These are phyloP conservation scores for Plenodomus biglobosus DNA, from an alignment of 2,329 filamentous ascomycete genomes.

Conservation along the genomic window DNA sequence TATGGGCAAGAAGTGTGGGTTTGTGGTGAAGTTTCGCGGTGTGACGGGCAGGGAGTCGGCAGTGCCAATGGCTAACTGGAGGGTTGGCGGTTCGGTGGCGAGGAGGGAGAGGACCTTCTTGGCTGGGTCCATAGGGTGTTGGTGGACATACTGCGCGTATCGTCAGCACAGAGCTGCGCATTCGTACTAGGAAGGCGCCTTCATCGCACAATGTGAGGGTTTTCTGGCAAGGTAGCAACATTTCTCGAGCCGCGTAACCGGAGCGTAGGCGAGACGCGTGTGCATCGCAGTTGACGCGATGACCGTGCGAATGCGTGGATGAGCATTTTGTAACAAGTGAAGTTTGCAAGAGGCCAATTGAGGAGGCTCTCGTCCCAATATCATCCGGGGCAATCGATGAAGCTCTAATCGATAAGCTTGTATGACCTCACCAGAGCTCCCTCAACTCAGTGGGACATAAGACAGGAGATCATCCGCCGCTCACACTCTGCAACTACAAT, in stretches of 20 bases:
- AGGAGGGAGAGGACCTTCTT: background rate
- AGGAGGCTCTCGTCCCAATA: background rate
- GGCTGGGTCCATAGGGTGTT: background rate
- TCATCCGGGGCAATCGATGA: background rate
- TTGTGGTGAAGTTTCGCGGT: constrained; percentile 58
- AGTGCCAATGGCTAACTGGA: background rate
- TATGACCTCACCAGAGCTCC: constrained; percentile 2
- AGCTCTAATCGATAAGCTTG: constrained; percentile 12
- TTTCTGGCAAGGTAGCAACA: constrained; percentile 48
- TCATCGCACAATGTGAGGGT: constrained; percentile 45
- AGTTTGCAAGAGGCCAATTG: background rate
- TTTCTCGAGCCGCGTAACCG: constrained; percentile 26
- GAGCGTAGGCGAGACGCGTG: constrained; percentile 15
- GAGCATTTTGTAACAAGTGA: constrained; percentile 20
- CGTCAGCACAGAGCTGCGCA: background rate
- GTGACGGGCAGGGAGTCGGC: constrained; percentile 16
- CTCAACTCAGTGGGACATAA: background rate
- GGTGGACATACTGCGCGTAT: background rate
- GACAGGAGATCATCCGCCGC: too few species aligned
- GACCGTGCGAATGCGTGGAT: constrained; percentile 22
- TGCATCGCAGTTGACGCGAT: constrained; percentile 10
- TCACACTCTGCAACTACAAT: background rate
- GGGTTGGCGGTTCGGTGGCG: background rate
- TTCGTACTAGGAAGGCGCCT: background rate
- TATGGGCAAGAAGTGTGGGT: constrained; percentile 58